Evolutionary conservation across 768 basidiomycete genomes (phyloP), one percentile per base, ranked within the genome.

Genomic region (Pisolithus orientalis): DNA sequence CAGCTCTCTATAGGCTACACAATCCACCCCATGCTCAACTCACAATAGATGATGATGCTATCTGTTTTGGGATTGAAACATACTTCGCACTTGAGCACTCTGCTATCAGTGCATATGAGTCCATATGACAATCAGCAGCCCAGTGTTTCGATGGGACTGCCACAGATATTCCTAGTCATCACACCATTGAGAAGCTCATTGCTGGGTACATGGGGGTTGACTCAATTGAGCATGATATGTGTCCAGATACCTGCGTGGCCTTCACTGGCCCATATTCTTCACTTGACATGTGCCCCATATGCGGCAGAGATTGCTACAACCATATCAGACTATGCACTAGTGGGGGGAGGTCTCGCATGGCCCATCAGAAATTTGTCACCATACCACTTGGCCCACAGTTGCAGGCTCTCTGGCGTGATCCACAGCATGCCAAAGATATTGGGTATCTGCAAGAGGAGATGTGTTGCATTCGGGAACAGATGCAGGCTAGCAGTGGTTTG

Each of bases 251-350:
- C 5, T 39, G 38, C 2, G 13, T 39, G 38, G 38, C 38, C 38
- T 39, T 14, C 38, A 39, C 13, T 6, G 3, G 38, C 38, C 38
- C 38, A 39, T 39, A 39, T 2, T 7, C 38, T 7, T 13, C 38
- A 14, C 38, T 39, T 39, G 21, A 21, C 21, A 21, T 21, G 21
- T 21, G 21, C 21, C 39, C 39, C n/a, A n/a, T 10, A 56, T 72
- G 27, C 72, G 69, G 63, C 60, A 72, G 57, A 64, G 62, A 1
- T 40, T 38, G 1, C 9, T 54, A 49, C 9, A 27, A 54, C 25
- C 2, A 29, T 14, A 25, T 16, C n/a, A 52, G 28, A 14, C 44
- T 47, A 5, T 3, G 17, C 3, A 51, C 45, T 3, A 48, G 42
- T 28, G 17, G 29, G 21, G 49, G 38, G 6, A 14, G 42, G 4